These are phyloP conservation scores for Xerocomus potaroensis DNA, from an alignment of 768 basidiomycete species.

Conservation along the genomic window DNA sequence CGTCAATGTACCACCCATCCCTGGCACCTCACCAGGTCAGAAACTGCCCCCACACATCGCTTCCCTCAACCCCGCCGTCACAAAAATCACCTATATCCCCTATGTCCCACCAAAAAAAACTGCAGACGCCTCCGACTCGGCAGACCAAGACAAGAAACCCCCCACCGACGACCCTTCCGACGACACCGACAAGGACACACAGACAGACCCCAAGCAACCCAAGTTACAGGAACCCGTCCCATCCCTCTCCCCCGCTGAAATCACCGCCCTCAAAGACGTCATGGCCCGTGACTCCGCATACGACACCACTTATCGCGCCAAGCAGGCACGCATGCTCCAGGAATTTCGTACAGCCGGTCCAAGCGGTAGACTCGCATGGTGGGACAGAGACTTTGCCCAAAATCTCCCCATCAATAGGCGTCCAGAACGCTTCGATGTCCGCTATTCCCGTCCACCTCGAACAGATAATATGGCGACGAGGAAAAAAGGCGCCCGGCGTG, in stretches of 20 bases:
- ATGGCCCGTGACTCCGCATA: slow-evolving; percentile 42
- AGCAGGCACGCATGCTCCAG: slow-evolving; percentile 48
- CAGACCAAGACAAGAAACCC: slow-evolving; percentile 25
- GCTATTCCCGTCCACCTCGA: slow-evolving; percentile 49
- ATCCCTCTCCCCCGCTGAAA: slow-evolving; percentile 31
- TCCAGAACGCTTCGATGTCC: slow-evolving; percentile 45
- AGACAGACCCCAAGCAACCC: slow-evolving; percentile 11
- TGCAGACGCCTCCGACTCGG: slow-evolving; percentile 15
- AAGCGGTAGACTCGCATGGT: slow-evolving; percentile 50
- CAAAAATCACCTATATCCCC: slow-evolving; percentile 28
- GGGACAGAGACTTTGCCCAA: slow-evolving; percentile 50
- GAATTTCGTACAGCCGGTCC: slow-evolving; percentile 45
- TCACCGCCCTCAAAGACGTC: slow-evolving; percentile 31
- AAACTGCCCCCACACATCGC: slow-evolving; percentile 33
- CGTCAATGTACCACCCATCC: slow-evolving; percentile 21
- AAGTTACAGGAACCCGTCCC: slow-evolving; percentile 23
- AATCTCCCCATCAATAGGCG: slow-evolving; percentile 30
- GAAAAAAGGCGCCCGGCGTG: slow-evolving; percentile 53
- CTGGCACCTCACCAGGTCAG: slow-evolving; percentile 26
- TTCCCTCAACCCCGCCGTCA: slow-evolving; percentile 30
- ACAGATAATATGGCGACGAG: slow-evolving; percentile 32
- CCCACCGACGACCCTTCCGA: neutral
- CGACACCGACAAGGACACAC: slow-evolving; percentile 19
- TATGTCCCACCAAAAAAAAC: slow-evolving; percentile 17
- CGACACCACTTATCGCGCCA: slow-evolving; percentile 43